These are phyloP conservation scores for Candida mesenterica DNA, from an alignment of 1,139 yeast genomes.

Conservation along the genomic window DNA sequence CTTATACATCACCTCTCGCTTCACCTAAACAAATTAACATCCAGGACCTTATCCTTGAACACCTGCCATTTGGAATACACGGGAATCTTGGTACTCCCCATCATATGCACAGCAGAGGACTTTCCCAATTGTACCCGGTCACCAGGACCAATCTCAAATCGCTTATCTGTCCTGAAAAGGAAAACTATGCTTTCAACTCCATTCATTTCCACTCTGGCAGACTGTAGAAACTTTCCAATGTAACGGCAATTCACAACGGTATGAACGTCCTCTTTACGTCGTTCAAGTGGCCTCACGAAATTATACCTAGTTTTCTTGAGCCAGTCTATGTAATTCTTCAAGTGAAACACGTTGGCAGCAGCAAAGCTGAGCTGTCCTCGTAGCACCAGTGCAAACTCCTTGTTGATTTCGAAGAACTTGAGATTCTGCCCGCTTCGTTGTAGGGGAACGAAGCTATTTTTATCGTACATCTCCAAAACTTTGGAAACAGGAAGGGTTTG, in stretches of 20 bases:
- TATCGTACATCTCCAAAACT: conserved; percentile 1
- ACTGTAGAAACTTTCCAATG: conserved; percentile 22
- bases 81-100: conserved; percentile 6
- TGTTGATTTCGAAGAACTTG: conserved; percentile 5
- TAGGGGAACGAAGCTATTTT: conserved; percentile 2
- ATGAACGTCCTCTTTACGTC: background rate
- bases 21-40: conserved; percentile 7
- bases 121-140: conserved; percentile 9
- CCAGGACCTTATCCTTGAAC: conserved; percentile 5
- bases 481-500: conserved; percentile 1
- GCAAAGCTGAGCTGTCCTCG: too few relatives aligned
- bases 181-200: conserved; percentile 10
- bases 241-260: conserved; percentile 3
- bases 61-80: conserved; percentile 13
- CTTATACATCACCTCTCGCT: background rate
- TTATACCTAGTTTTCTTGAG: conserved; percentile 21
- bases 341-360: too few relatives aligned
- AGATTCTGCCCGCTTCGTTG: conserved; percentile 4
- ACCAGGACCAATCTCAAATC: conserved; percentile 11
- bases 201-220: conserved; percentile 14
- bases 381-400: conserved; percentile 3
- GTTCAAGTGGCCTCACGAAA: conserved; percentile 9
- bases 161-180: conserved; percentile 19
- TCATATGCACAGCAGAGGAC: background rate
- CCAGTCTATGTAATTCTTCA: conserved; percentile 19